A percentile compares a stretch with the other conserved stretches of the same genome.
Evolutionary conservation across 2,329 filamentous ascomycete genomes (phyloP).

Genomic region (Fusarium euwallaceae): DNA sequence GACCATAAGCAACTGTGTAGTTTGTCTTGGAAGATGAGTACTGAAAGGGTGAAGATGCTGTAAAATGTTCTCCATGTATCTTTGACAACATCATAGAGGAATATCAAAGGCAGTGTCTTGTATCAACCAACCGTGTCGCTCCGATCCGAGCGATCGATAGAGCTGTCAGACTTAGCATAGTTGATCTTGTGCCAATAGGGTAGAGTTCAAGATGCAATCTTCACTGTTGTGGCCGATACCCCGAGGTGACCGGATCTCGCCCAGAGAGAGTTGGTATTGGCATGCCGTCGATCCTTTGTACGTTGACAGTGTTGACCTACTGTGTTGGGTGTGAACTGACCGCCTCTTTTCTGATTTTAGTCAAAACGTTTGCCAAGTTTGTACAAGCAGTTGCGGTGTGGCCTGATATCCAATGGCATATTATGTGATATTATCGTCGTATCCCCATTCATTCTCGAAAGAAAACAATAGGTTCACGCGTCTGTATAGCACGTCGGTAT

Average conservation of each 20-base stretch:
- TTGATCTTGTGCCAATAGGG: background rate
- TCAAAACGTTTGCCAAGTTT: background rate
- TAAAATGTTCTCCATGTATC: background rate
- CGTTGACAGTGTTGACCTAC: background rate
- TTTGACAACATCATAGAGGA: background rate
- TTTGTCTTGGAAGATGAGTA: background rate
- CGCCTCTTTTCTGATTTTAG: background rate
- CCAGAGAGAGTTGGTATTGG: background rate
- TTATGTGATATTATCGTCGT: no score
- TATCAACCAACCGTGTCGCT: no score
- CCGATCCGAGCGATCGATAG: no score
- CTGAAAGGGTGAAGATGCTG: background rate
- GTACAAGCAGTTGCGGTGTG: background rate
- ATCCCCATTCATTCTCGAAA: no score
- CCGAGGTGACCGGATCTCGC: background rate
- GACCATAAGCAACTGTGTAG: background rate
- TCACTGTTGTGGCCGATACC: background rate
- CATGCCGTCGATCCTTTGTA: background rate
- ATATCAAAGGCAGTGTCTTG: no score
- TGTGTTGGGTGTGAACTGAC: background rate
- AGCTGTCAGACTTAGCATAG: background rate
- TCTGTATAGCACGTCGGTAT: no score
- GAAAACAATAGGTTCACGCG: no score
- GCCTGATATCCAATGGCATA: no score
- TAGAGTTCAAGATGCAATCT: background rate